Evolutionary conservation across 306 rosid species (phyloP), one percentile per base, ranked within the genome.

Genomic region (Dryas alaskensis): DNA sequence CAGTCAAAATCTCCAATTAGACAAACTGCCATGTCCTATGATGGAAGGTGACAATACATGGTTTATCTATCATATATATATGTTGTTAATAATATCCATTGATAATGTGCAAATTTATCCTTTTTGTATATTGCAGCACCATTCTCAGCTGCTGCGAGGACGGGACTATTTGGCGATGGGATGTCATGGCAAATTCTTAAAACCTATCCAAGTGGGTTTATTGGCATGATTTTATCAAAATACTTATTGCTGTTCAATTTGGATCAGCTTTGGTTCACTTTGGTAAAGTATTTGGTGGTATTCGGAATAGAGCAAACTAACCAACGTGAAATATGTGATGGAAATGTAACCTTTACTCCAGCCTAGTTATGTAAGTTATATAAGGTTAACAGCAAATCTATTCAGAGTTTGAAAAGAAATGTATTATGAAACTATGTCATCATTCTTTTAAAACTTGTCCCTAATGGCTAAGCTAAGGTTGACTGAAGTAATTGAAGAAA

Each of bases 151-250:
- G 99, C 86, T 88, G 93, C 42, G 97, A 95, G 74, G 96, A 92
- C n/a, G 98, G 98, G 73, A 92, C 97, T 16, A 89, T 95, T 76
- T 95, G 99, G 99, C 98, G 96, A n/a, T 95, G 98, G 99, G 99
- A 95, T 80, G 92, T 72, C 16, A 65, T 79, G 42, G 48, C 85
- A 53, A 74, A 53, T 52, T 65, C 81, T 43, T 67, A 67, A 52
- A 52, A 68, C 39, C 9, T 82, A 67, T 73, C 83, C 53, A n/a
- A 46, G 65, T 42, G 45, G 51, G 54, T 54, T 17, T 9, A 37
- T 14, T 51, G 60, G 54, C 72, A 43, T 8, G 44, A 22, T 42
- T 65, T 16, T 7, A 11, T 50, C 2, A 44, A 73, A 73, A 43
- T 14, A 54, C 66, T 43, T 25, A 14, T 39, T 2, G 46, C 22